These are phyloP conservation scores for Magnusiomyces ingens DNA, from an alignment of 1,139 yeast species.

Conservation along the genomic window DNA sequence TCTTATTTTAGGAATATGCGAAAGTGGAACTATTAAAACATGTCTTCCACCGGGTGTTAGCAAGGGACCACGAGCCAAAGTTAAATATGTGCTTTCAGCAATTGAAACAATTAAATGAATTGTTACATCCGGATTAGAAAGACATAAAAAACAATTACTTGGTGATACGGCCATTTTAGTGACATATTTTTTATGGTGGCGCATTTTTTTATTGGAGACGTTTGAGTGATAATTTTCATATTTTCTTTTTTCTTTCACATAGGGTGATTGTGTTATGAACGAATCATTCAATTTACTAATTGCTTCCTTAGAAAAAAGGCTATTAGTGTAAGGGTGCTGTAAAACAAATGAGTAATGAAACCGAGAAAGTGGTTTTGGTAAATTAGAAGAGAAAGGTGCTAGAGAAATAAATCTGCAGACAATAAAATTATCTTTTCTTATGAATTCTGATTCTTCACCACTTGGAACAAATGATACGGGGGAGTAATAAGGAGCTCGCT, in stretches of 20 bases:
- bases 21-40: conserved; percentile 74
- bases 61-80: conserved; percentile 85
- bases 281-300: neutral
- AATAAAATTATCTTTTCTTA: neutral
- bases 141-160: conserved; percentile 65
- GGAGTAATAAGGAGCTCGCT: conserved; percentile 24
- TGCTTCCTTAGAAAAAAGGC: neutral
- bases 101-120: conserved; percentile 77
- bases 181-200: neutral
- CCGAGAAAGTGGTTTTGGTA: conserved; percentile 5
- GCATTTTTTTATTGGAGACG: conserved; percentile 3
- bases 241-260: conserved; percentile 2
- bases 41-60: conserved; percentile 48
- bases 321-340: neutral
- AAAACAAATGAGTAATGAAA: conserved; percentile 6
- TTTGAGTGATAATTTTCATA: neutral
- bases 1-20: conserved; percentile 50
- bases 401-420: conserved; percentile 25
- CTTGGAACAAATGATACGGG: conserved; percentile 9
- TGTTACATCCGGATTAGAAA: conserved; percentile 72
- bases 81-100: conserved; percentile 58
- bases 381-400: conserved; percentile 19
- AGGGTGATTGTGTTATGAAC: neutral
- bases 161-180: conserved; percentile 14
- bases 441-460: conserved; percentile 4